phyloP scores from a whole-genome alignment of 2,329 filamentous ascomycete species.

The Stachybotrys elegans region DNA sequence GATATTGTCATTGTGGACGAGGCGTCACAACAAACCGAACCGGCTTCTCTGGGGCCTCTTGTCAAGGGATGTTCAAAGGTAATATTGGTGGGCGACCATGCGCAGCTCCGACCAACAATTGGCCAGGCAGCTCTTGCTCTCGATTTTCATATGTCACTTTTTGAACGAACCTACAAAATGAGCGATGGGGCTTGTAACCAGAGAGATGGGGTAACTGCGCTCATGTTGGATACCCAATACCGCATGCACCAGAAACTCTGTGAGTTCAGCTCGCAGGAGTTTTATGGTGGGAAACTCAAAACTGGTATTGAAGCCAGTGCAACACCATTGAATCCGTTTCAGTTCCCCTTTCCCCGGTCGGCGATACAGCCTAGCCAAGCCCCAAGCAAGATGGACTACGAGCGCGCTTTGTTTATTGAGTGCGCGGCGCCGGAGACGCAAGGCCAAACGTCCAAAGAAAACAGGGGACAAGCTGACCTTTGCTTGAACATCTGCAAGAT shows the following conservation, averaged over 20 bases:
- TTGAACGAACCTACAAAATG: constrained; percentile 32
- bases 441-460: constrained; percentile 32
- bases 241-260: constrained; percentile 37
- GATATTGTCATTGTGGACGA: constrained; percentile 38
- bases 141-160: constrained; percentile 35
- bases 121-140: constrained; percentile 25
- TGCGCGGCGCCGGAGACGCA: constrained; percentile 28
- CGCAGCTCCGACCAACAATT: constrained; percentile 39
- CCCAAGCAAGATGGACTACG: constrained; percentile 8
- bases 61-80: constrained; percentile 36
- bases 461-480: constrained; percentile 29
- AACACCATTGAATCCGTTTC: constrained; percentile 12
- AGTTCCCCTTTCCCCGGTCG: constrained; percentile 14
- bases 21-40: constrained; percentile 41
- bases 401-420: constrained; percentile 26
- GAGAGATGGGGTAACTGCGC: constrained; percentile 16
- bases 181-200: not conserved
- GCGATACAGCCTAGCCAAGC: constrained; percentile 5
- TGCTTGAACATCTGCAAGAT: constrained; percentile 28
- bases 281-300: constrained; percentile 30
- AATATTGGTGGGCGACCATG: constrained; percentile 40
- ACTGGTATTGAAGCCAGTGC: constrained; percentile 21
- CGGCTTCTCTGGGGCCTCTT: constrained; percentile 32
- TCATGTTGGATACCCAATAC: constrained; percentile 40
- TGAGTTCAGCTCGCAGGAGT: constrained; percentile 32